These are phyloP conservation scores for Neurospora sp. DNA, from an alignment of 495 filamentous ascomycete genomes.

Conservation along the genomic window DNA sequence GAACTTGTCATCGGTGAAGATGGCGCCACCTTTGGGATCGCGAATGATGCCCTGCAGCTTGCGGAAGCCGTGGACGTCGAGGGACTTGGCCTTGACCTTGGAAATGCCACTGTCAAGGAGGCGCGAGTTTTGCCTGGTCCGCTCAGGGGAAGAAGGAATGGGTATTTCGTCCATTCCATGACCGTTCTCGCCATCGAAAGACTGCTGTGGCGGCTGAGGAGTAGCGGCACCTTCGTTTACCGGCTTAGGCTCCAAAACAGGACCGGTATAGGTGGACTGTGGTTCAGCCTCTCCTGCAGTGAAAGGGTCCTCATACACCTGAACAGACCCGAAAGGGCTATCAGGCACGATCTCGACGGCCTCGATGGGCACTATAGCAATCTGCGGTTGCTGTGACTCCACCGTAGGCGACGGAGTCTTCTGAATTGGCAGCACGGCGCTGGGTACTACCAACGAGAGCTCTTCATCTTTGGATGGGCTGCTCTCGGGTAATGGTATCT, in stretches of 20 bases:
- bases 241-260: slow-evolving; percentile 41
- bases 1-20: slow-evolving; percentile 53
- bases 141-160: slow-evolving; percentile 32
- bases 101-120: slow-evolving; percentile 68
- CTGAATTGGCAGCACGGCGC: slow-evolving; percentile 5
- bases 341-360: slow-evolving; percentile 9
- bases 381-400: neutral
- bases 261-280: slow-evolving; percentile 26
- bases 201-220: slow-evolving; percentile 14
- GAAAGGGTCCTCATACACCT: slow-evolving; percentile 54
- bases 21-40: slow-evolving; percentile 41
- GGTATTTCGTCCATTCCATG: slow-evolving; percentile 7
- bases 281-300: slow-evolving; percentile 37
- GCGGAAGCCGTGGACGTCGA: slow-evolving; percentile 83
- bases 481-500: slow-evolving; percentile 4
- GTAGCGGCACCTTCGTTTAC: slow-evolving; percentile 44
- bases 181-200: slow-evolving; percentile 7
- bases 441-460: slow-evolving; percentile 39
- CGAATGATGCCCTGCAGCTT: slow-evolving; percentile 75
- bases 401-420: slow-evolving; percentile 7
- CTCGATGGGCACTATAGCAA: slow-evolving; percentile 6
- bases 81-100: slow-evolving; percentile 55
- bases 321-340: slow-evolving; percentile 33
- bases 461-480: slow-evolving; percentile 38
- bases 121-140: slow-evolving; percentile 40